Base-by-base conservation (phyloP, 2,329 filamentous ascomycete species). In the Stenocarpella maydis region DNA sequence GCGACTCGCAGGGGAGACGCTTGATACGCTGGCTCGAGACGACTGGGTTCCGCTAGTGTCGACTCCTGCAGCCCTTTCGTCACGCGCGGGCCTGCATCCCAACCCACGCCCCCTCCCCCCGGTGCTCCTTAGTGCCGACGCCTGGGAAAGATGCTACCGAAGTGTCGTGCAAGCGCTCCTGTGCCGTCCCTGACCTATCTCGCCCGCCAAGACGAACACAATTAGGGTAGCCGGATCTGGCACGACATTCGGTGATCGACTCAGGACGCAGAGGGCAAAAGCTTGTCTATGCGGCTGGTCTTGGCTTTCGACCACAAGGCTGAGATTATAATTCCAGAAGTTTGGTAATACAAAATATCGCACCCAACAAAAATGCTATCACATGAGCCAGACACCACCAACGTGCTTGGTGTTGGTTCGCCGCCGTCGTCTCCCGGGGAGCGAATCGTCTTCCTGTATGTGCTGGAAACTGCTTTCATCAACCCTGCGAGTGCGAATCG, bases 271-370 rank as follows among this genome's bases (percentile, higher is more conserved):
- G 52, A 47, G 49, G 65, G 49, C 21, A 55, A 58, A 67, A 58
- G 52, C 65, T 58, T 67, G 52, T 67, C 41, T 66, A n/a, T 47
- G 50, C 52, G 64, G 39, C 64, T 47, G 50, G 50, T 55, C 64
- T 66, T 66, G 64, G 64, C 50, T 58, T 45, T 49, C n/a, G 31
- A 67, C 65, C 52, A 28, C 65, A 67, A 49, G 65, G 65, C 65
- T 67, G 65, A 50, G 45, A n/a, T 41, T 37, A 58, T 26, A n/a
- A 39, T 37, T 37, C 41, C 41, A 55, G n/a, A n/a, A 28, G 31
- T 53, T 37, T 37, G 52, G 65, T 49, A 8, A 58, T 24, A 47
- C 58, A 47, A 63, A n/a, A 47, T 34, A 34, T 31, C 15, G 41
- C 26, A 24, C 41, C 7, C 14, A 43, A 17, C 19, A 31, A 9